Evolutionary conservation across 164 flowering plant species (phyloP), one percentile per base, ranked within the genome.

Genomic region (Magnolia kwangsiensis): DNA sequence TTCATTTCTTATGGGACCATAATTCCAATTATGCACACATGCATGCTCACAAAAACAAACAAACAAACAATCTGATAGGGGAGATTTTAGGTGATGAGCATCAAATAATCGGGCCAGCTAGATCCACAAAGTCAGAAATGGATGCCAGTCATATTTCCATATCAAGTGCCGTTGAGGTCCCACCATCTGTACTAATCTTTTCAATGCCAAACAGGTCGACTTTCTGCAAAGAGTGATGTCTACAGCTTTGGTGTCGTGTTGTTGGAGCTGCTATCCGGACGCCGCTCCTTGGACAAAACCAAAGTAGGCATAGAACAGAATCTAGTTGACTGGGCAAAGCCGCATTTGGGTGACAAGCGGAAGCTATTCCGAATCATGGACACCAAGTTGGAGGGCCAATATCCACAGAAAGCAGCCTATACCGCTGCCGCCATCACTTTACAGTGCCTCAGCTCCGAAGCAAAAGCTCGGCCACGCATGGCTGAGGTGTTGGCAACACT

Each of bases 211-310:
- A 69, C 90, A 90, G 93, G 92, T 76, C 84, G 88, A 59, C 80
- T 87, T 74, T 83, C 88, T 27, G 81, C 85, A 63, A 90, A 80
- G 69, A 83, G 89, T 69, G 91, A 87, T 65, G 90, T 87, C 4
- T 90, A 88, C 77, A 87, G 95, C 79, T 91, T 91, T 74, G 93
- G 95, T 9, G 89, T 91, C 23, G 95, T 91, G 77, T 74, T 91
- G 75, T 71, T 91, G 58, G 95, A 91, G 75, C 83, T 91, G 9
- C 75, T 91, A 4, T 78, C 92, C 1, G 95, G 95, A 9, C 89
- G 91, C 8, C 84, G 83, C 11, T 89, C 90, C 2, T 78, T 87
- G 19, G 95, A 89, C 14, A 85, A 84, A 75, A 63, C 83, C 67
- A 87, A 79, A 82, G 51, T 51, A 18, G 87, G 86, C 3, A 76